Base-by-base conservation (phyloP, 108 stramenopile species). In the Cyclostephanos invisitatus region DNA sequence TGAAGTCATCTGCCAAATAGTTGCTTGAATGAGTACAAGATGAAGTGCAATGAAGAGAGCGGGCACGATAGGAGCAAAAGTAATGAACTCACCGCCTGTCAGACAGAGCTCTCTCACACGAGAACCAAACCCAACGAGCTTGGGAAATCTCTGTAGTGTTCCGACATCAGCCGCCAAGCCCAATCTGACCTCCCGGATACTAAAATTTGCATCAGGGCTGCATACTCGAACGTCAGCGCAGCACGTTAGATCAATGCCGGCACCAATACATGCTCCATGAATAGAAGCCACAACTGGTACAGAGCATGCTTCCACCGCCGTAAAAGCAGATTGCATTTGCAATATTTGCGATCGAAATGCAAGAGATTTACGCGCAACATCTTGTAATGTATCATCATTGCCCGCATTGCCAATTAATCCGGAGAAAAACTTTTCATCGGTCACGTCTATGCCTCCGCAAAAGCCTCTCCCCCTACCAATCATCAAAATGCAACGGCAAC, bases 141-240 rank as follows among this genome's bases (percentile, higher is more conserved):
- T 92, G 1, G 91, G 91, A 21, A 92, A 67, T 53, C 91, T 63
- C 74, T 92, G 91, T 28, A 92, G 64, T 11, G 91, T 92, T 17
- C 91, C 91, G 5, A 92, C 87, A 66, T 92, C 91, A 18, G 91
- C 91, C 10, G 91, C 91, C 21, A 92, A 60, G 2, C 91, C 91
- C 27, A 92, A 59, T 66, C 83, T 47, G 15, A 85, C 89, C 72
- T 92, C 91, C 24, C 87, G 61, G 0, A 90, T 82, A 36, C 84
- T 81, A 80, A 90, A 92, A 5, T 21, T 73, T 29, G 87, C 72
- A 48, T 73, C 72, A 10, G 77, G 64, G 22, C 87, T 72, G 38
- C 84, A 87, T 10, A 89, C 58, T 25, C 91, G 84, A 27, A 92
- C 79, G 69, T 92, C 89, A 20, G 87, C 85, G 58, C 78, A 85